phyloP scores from a whole-genome alignment of 495 filamentous ascomycete genomes.

The Neurospora terricola region DNA sequence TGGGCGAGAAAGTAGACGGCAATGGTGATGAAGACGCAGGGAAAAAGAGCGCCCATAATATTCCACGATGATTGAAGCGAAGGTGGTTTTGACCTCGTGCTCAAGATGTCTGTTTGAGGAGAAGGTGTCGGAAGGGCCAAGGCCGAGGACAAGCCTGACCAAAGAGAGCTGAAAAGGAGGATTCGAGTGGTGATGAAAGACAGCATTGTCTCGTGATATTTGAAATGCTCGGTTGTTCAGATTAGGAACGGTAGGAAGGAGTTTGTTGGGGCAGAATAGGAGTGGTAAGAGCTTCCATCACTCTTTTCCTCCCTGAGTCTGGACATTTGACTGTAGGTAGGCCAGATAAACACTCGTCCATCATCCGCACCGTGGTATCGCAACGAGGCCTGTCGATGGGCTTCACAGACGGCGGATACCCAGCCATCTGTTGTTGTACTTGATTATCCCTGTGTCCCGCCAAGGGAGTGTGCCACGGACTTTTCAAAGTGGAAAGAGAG shows the following conservation, averaged over 20 bases:
- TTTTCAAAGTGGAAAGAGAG: too few relatives aligned
- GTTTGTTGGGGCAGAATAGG: too few relatives aligned
- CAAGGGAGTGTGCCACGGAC: too few relatives aligned
- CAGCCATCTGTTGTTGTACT: neutral
- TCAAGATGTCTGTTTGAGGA: neutral
- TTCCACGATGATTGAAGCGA: neutral
- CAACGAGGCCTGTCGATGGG: neutral
- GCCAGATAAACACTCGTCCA: neutral
- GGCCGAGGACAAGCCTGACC: neutral
- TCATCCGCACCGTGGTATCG: neutral
- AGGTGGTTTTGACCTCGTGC: neutral
- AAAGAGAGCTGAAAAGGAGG: neutral
- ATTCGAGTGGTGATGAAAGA: neutral
- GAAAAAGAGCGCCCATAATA: neutral
- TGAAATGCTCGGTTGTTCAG: neutral
- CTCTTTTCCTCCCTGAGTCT: neutral
- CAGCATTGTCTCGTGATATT: neutral
- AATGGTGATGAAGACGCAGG: neutral
- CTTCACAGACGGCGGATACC: neutral
- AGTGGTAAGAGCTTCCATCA: neutral
- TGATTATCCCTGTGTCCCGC: neutral
- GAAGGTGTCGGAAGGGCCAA: neutral
- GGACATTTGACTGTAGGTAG: neutral
- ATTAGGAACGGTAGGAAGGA: too few relatives aligned
- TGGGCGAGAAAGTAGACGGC: neutral